Conservation (phyloP, 202 grass and related monocot species). For the Hordeum pubiflorum region DNA sequence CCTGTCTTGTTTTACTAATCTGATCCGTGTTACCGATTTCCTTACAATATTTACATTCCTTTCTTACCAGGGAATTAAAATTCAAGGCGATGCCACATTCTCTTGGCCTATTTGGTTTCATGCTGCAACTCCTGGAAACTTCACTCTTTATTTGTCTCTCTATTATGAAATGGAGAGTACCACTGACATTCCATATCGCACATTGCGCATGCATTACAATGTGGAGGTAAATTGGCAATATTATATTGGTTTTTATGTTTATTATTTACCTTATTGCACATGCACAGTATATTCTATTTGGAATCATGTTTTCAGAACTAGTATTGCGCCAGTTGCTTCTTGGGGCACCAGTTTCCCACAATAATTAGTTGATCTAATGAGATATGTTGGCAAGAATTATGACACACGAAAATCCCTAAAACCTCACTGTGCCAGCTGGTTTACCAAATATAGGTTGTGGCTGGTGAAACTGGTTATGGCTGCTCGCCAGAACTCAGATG, state of each 20-base stretch:
- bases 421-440: background rate
- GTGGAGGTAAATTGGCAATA: constrained; percentile 52
- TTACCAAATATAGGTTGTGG: background rate
- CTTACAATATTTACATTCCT: constrained; percentile 20
- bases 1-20: constrained; percentile 3
- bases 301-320: constrained; percentile 1
- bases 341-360: background rate
- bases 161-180: constrained; percentile 93
- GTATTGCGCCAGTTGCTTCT: background rate
- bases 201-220: constrained; percentile 70
- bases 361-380: background rate
- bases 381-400: background rate
- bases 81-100: constrained; percentile 59
- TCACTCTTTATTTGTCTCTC: constrained; percentile 78
- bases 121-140: constrained; percentile 60
- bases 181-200: constrained; percentile 81
- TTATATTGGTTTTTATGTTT: background rate
- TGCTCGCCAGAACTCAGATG: background rate
- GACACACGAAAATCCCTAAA: background rate
- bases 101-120: constrained; percentile 99
- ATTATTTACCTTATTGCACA: constrained; percentile 6
- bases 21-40: background rate
- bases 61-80: constrained; percentile 54
- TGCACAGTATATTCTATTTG: constrained; percentile 3
- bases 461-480: background rate